Base-by-base conservation (phyloP, 306 rosid genomes). In the Delonix regia region DNA sequence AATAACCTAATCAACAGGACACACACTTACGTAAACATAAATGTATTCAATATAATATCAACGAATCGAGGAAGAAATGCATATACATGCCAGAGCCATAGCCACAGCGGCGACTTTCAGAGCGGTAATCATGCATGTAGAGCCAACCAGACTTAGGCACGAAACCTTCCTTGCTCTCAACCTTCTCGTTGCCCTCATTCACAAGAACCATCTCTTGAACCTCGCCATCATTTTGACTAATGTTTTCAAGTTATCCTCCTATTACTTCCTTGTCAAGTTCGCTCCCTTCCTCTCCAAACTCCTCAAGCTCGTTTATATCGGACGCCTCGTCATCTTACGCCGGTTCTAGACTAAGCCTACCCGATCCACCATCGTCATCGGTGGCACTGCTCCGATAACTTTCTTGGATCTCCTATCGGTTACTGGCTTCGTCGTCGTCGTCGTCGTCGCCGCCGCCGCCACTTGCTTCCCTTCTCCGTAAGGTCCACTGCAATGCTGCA, bases 121-220 rank as follows among this genome's bases (percentile, higher is more conserved):
- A 45, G 51, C 82, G 70, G 27, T 79, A 77, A 36, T 79, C 77
- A 49, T 73, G 83, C 79, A 64, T 80, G 83, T 51, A 73, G 55
- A 61, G 64, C 67, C 12, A 63, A 28, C 74, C 79, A 47, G 12
- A 22, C 33, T 7, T 47, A 34, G 82, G 77, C 77, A 78, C 71
- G 21, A 19, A 69, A 71, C 30, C 62, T 3, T 52, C 66, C 4
- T 66, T 41, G n/a, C 74, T 52, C 55, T 36, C 38, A 22, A 4
- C 51, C 52, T 47, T 38, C 64, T 21, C 77, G 45, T 49, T 47
- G 27, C 4, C 41, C 38, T 57, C 16, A 1, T 34, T 45, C 49
- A 78, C 62, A 13, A 6, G 39, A 67, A 19, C 51, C 49, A 25
- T 33, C 22, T 73, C 78, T 52, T 18, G 56, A 80, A 72, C n/a